Conservation (phyloP, 345 rosid species). For the Pugionium dolabratum region DNA sequence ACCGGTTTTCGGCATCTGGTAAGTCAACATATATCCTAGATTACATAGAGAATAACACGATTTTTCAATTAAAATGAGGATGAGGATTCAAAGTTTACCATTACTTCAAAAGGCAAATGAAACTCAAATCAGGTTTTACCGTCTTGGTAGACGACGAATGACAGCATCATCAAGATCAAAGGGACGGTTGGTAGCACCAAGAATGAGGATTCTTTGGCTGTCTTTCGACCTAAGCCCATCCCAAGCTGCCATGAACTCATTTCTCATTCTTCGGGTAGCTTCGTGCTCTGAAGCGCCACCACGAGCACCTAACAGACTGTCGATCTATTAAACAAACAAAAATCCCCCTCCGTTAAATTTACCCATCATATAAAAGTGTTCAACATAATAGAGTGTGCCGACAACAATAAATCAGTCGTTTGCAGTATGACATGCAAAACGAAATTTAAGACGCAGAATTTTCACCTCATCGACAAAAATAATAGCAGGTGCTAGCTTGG, state of each 20-base stretch:
- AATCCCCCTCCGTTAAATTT: not conserved
- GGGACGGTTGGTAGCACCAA: conserved; percentile 98
- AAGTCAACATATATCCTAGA: conserved; percentile 88
- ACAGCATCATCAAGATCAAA: conserved; percentile 99
- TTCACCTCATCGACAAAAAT: conserved; percentile 97
- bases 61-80: no score
- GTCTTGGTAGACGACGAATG: conserved; percentile 94
- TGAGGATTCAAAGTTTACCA: no score
- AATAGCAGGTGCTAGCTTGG: conserved; percentile 88
- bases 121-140: conserved; percentile 46
- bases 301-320: conserved; percentile 96
- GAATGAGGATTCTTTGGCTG: conserved; percentile 92
- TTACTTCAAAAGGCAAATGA: no score
- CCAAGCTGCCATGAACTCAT: conserved; percentile 99
- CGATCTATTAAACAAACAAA: conserved; percentile 53
- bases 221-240: conserved; percentile 96
- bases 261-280: conserved; percentile 98
- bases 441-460: conserved; percentile 6
- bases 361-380: no score
- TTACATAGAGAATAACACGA: not conserved
- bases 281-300: conserved; percentile 95
- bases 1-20: conserved; percentile 87
- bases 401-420: no score
- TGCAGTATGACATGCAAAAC: not conserved
- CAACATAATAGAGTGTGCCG: not conserved